Percentiles rank a stretch among this genome's conserved stretches.
Conservation (phyloP, 768 basidiomycete genomes). For the Tylopilus balloui region DNA sequence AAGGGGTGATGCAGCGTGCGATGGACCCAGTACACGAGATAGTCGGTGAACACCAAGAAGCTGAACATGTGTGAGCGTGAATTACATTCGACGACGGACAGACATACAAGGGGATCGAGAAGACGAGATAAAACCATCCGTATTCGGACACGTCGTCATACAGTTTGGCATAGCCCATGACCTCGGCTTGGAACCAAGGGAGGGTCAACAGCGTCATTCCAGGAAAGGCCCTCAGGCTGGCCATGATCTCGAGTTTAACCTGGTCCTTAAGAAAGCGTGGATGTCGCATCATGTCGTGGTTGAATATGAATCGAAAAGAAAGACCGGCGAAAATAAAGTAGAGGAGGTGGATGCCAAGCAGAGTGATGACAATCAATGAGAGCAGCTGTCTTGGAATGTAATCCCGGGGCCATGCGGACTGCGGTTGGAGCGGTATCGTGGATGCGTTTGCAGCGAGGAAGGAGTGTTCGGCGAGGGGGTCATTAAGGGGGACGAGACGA, state of each 20-base stretch:
- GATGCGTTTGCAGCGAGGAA: slow-evolving; percentile 37
- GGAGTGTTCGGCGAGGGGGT: slow-evolving; percentile 39
- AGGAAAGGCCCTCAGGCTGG: slow-evolving; percentile 75
- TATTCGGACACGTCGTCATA: slow-evolving; percentile 79
- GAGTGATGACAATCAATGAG: slow-evolving; percentile 67
- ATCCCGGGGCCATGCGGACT: slow-evolving; percentile 83
- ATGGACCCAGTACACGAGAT: slow-evolving; percentile 96
- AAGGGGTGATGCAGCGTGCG: slow-evolving; percentile 79
- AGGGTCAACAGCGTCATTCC: slow-evolving; percentile 78
- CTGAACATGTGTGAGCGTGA: slow-evolving; percentile 29
- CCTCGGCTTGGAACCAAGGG: slow-evolving; percentile 93
- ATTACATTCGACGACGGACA: background rate
- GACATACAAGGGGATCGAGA: slow-evolving; percentile 67
- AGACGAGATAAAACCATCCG: slow-evolving; percentile 66
- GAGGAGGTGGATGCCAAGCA: slow-evolving; percentile 75
- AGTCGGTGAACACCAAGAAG: slow-evolving; percentile 87
- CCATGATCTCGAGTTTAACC: slow-evolving; percentile 71
- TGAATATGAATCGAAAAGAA: slow-evolving; percentile 85
- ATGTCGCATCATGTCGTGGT: slow-evolving; percentile 92
- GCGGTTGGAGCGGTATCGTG: slow-evolving; percentile 32
- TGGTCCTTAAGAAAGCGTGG: slow-evolving; percentile 92
- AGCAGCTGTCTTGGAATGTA: slow-evolving; percentile 73
- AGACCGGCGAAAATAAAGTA: slow-evolving; percentile 88
- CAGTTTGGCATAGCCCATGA: slow-evolving; percentile 74
- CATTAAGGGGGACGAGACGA: slow-evolving; percentile 55